A percentile compares a stretch with the other conserved stretches of the same genome.
These are phyloP conservation scores for Bonia amplexicaulis DNA, from an alignment of 176 grass and related monocot species.

Conservation along the genomic window DNA sequence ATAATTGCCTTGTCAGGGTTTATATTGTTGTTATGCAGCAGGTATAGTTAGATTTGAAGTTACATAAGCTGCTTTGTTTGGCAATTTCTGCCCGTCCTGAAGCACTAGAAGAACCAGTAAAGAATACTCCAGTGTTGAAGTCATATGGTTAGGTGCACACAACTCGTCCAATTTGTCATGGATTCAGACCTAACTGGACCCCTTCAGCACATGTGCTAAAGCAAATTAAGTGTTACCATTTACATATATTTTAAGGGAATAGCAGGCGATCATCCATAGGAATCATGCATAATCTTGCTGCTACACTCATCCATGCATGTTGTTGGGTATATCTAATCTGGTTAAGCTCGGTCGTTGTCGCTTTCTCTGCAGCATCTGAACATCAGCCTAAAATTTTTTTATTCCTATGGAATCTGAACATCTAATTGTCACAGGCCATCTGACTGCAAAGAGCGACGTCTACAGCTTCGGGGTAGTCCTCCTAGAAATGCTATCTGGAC, in stretches of 20 bases:
- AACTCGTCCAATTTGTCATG: slow-evolving; percentile 16
- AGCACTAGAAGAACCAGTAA: slow-evolving; percentile 10
- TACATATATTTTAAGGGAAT: not conserved
- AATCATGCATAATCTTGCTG: not conserved
- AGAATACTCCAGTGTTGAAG: not conserved
- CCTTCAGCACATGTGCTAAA: slow-evolving; percentile 26
- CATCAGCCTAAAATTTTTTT: not conserved
- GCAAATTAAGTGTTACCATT: not conserved
- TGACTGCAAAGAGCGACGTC: slow-evolving; percentile 66
- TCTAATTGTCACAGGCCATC: slow-evolving; percentile 35
- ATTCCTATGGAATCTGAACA: not conserved
- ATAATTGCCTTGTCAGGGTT: not conserved
- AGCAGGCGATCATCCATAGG: not conserved
- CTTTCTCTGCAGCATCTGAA: not conserved
- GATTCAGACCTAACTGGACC: slow-evolving; percentile 30
- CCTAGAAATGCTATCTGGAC: slow-evolving; percentile 52
- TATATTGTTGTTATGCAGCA: not conserved
- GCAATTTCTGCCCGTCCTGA: slow-evolving; percentile 2
- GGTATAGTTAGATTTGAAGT: not conserved
- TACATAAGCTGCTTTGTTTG: slow-evolving; percentile 15
- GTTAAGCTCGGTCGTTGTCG: not conserved
- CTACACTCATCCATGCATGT: not conserved
- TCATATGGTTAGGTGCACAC: slow-evolving; percentile 29
- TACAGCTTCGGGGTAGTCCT: slow-evolving; percentile 76
- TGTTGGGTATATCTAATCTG: not conserved